Conservation (phyloP, 2,329 filamentous ascomycete genomes). For the Aspergillus hiratsukae region DNA sequence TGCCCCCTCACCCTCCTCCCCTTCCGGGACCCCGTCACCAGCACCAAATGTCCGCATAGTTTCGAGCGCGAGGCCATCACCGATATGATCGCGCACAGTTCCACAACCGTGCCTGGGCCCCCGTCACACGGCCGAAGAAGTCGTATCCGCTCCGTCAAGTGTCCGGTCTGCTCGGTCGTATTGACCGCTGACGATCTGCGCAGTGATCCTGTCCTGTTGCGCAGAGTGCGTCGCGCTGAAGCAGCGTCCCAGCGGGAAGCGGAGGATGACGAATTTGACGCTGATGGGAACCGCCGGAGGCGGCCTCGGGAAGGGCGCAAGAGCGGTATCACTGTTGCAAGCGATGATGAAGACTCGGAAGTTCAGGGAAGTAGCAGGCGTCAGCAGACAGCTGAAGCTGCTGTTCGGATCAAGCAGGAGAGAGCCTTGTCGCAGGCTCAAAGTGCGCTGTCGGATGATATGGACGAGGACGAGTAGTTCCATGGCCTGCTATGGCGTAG, state of each 20-base stretch:
- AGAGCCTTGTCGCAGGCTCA: conserved; percentile 7
- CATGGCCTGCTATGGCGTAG: not conserved
- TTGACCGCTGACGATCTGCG: conserved; percentile 37
- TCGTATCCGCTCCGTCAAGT: conserved; percentile 30
- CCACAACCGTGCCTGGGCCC: conserved; percentile 21
- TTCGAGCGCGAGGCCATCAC: conserved; percentile 47
- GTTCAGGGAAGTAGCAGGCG: conserved; percentile 11
- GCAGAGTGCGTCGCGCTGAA: conserved; percentile 34
- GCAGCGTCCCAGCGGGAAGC: conserved; percentile 21
- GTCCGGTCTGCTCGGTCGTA: conserved; percentile 39
- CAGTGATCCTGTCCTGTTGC: conserved; percentile 36
- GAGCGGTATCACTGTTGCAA: conserved; percentile 29
- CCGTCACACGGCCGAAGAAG: conserved; percentile 12
- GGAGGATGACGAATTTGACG: conserved; percentile 29
- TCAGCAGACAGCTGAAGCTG: not conserved
- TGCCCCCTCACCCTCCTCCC: conserved; percentile 46
- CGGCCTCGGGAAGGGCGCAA: conserved; percentile 12
- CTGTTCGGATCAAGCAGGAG: conserved; percentile 17
- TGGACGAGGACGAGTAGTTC: not conserved
- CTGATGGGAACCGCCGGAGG: conserved; percentile 9
- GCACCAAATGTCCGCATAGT: conserved; percentile 46
- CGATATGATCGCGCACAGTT: conserved; percentile 38
- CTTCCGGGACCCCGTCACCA: conserved; percentile 45
- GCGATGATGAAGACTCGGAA: conserved; percentile 24
- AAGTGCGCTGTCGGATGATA: not conserved